Evolutionary conservation across 768 basidiomycete species (phyloP), one percentile per base, ranked within the genome.

Genomic region (Amanita inopinata): DNA sequence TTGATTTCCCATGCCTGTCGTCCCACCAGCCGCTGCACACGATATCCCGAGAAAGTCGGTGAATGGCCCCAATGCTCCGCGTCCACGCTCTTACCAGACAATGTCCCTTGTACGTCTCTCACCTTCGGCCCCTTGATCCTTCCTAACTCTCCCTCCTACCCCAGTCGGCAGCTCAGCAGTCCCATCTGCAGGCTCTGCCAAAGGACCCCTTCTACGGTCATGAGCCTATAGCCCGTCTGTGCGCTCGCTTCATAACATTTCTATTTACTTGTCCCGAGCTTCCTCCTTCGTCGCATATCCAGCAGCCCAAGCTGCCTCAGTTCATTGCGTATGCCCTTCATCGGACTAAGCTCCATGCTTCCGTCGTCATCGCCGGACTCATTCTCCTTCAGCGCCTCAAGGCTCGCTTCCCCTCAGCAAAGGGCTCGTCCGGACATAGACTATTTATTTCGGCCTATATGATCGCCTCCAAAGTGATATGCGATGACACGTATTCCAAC

Each of bases 401-500:
- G 64, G 78, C 79, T 20, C 80, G 89, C n/a, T 93, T 91, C 61
- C 90, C 89, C 2, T 85, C 88, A 4, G 90, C 89, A 5, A 76
- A 85, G 19, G 90, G 91, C 8, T 90, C 87, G 1, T 90, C 86
- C 0, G 90, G 90, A 15, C 89, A 96, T 56, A 74, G 89, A 0
- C 64, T 96, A 10, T 92, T 91, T 64, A 85, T 93, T 33, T 89
- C 87, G 1, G 88, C 89, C 0, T 89, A 90, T 60, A 93, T 93
- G 89, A 87, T 92, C 55, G 78, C 86, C 2, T 83, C 80, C 7
- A 90, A 90, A 56, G 83, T 91, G n/a, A 83, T 90, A 37, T 91
- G 89, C 62, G 89, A 93, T 65, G 89, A 92, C 53, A 92, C 88
- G 0, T 93, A 92, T 58, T 88, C 84, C 11, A 92, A 92, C 73